These are phyloP conservation scores for Raddia guianensis DNA, from an alignment of 176 grass and related monocot species.

Conservation along the genomic window DNA sequence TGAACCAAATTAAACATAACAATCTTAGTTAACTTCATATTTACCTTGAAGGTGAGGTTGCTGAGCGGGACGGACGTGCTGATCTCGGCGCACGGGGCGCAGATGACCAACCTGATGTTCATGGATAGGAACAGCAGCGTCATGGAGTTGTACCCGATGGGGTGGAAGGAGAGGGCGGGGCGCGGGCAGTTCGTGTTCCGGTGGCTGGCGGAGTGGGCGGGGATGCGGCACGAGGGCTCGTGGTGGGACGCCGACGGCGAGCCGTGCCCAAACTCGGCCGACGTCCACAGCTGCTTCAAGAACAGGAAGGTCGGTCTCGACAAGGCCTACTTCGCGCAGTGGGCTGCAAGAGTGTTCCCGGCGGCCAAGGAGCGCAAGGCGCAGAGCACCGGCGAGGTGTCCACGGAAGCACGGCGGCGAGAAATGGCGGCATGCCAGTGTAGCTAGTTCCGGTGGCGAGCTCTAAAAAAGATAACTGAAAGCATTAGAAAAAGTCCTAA, in stretches of 20 bases:
- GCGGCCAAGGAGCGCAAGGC: constrained; percentile 45
- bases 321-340: constrained; percentile 52
- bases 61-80: constrained; percentile 69
- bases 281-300: constrained; percentile 50
- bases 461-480: no score
- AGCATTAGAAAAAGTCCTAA: no score
- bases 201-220: constrained; percentile 53
- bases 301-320: constrained; percentile 55
- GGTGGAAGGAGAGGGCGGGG: constrained; percentile 63
- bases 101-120: constrained; percentile 71
- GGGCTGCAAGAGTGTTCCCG: constrained; percentile 47
- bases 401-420: not conserved
- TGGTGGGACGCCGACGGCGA: constrained; percentile 64
- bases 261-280: constrained; percentile 16
- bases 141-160: constrained; percentile 79
- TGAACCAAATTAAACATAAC: not conserved
- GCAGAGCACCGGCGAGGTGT: not conserved
- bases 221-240: constrained; percentile 70
- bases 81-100: constrained; percentile 66
- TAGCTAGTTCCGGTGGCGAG: not conserved
- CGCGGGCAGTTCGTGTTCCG: constrained; percentile 62
- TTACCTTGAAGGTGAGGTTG: constrained; percentile 48
- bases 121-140: constrained; percentile 75
- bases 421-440: not conserved
- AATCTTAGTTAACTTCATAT: not conserved